These are phyloP conservation scores for Jatropha podagrica DNA, from an alignment of 441 rosid genomes.

Conservation along the genomic window DNA sequence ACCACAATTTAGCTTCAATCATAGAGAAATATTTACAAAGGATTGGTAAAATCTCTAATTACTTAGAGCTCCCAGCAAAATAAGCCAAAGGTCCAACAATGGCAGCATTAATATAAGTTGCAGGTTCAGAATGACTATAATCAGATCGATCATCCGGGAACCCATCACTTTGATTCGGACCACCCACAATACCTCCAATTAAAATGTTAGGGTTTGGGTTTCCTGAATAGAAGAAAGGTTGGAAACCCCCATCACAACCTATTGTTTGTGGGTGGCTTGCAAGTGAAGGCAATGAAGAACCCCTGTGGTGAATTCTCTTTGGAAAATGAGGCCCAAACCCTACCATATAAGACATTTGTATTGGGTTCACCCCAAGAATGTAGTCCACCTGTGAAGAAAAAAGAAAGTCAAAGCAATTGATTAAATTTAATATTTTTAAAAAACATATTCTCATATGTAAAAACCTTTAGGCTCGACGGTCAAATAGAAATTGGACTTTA, in stretches of 20 bases:
- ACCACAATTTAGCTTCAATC: background rate
- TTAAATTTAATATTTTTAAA: background rate
- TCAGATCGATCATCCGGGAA: slow-evolving; percentile 59
- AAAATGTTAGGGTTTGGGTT: slow-evolving; percentile 73
- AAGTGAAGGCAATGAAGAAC: slow-evolving; percentile 67
- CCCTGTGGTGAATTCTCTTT: slow-evolving; percentile 71
- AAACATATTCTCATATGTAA: background rate
- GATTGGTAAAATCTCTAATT: background rate
- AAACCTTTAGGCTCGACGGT: too few species aligned
- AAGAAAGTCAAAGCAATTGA: background rate
- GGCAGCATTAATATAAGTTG: slow-evolving; percentile 31
- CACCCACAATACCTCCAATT: slow-evolving; percentile 75
- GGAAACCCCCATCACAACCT: slow-evolving; percentile 68
- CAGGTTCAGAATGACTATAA: slow-evolving; percentile 73
- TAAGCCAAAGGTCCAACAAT: slow-evolving; percentile 72
- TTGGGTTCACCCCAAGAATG: slow-evolving; percentile 69
- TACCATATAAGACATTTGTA: slow-evolving; percentile 80
- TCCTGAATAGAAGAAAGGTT: slow-evolving; percentile 43
- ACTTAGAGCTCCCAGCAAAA: slow-evolving; percentile 40
- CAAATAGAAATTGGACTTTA: too few species aligned
- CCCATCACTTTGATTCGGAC: slow-evolving; percentile 72
- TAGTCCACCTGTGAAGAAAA: slow-evolving; percentile 52
- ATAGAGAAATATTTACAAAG: background rate
- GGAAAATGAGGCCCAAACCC: slow-evolving; percentile 73
- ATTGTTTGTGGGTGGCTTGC: slow-evolving; percentile 41